Base-by-base conservation (phyloP, 2,329 filamentous ascomycete genomes). In the Xylaria sp. region DNA sequence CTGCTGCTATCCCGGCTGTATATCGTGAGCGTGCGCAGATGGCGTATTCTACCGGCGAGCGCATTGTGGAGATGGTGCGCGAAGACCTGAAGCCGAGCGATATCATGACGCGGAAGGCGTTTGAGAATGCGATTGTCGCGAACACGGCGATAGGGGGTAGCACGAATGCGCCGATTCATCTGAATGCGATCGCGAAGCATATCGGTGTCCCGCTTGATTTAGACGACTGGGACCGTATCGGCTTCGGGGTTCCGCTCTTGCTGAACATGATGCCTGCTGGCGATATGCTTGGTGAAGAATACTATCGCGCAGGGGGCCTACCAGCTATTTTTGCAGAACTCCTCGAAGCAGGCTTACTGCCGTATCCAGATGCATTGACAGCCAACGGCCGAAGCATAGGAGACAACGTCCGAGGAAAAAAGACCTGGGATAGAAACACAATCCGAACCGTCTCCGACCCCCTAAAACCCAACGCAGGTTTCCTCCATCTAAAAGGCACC, bases 131-230 rank as follows among this genome's bases (percentile, higher is more conserved):
- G 5, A 80, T 84, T 34, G 78, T 79, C 4, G 76, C 75, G 48
- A 83, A 82, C 61, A 80, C 79, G 1, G 80, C 81, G 18, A 81
- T 83, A 56, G 81, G 81, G 30, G 81, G 81, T 11, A 81, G 78
- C 62, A 83, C 81, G 3, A 84, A 84, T 62, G 80, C 81, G 0
- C 80, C 80, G 0, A 82, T 84, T 53, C 81, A 83, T 66, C 70
- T 83, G 52, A 79, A 78, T 46, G 81, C 81, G 8, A 76, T 83
- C 19, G 81, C 81, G 2, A 79, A 78, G 60, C 81, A 83, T 56
- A 76, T 81, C 9, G 80, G 80, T 1, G 76, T 84, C 1, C 68
- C 75, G 0, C 68, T 84, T 0, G 73, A 76, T 10, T 68, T 82
- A 37, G 77, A 83, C 61, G 80, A 83, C 66, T 83, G 80, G 80